Percentiles rank a stretch among this genome's conserved stretches.
Evolutionary conservation across 306 rosid species (phyloP).

Genomic region (Dalbergia cultrata): DNA sequence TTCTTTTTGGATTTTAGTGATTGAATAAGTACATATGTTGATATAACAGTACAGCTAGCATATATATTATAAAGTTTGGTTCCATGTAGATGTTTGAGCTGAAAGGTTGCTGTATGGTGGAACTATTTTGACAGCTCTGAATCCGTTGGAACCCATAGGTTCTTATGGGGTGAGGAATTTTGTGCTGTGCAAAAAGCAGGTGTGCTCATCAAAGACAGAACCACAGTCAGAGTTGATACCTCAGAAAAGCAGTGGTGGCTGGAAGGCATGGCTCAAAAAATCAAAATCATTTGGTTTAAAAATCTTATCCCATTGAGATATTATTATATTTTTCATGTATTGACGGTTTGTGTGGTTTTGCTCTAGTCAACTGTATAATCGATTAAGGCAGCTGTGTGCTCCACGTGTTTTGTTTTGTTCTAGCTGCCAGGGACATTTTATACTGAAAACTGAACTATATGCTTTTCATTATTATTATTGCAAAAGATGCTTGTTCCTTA

Average conservation of each 20-base stretch:
- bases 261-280: constrained; percentile 65
- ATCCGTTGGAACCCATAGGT: constrained; percentile 66
- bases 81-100: constrained; percentile 15
- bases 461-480: neutral
- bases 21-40: neutral
- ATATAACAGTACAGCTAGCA: neutral
- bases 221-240: constrained; percentile 47
- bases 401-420: constrained; percentile 8
- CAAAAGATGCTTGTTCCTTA: constrained; percentile 24
- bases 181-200: constrained; percentile 66
- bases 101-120: constrained; percentile 28
- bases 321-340: neutral
- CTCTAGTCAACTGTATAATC: neutral
- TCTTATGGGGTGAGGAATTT: constrained; percentile 59
- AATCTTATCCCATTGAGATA: constrained; percentile 40
- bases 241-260: constrained; percentile 55
- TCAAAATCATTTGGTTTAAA: constrained; percentile 54
- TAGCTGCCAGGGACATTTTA: neutral
- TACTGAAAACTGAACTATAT: neutral
- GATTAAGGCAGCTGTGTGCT: constrained; percentile 13
- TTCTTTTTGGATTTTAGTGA: neutral
- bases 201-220: constrained; percentile 39
- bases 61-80: constrained; percentile 19
- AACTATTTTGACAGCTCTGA: constrained; percentile 60
- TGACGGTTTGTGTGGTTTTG: neutral